Base-by-base conservation (phyloP, 2,329 filamentous ascomycete genomes). In the Teratosphaeria destructans region DNA sequence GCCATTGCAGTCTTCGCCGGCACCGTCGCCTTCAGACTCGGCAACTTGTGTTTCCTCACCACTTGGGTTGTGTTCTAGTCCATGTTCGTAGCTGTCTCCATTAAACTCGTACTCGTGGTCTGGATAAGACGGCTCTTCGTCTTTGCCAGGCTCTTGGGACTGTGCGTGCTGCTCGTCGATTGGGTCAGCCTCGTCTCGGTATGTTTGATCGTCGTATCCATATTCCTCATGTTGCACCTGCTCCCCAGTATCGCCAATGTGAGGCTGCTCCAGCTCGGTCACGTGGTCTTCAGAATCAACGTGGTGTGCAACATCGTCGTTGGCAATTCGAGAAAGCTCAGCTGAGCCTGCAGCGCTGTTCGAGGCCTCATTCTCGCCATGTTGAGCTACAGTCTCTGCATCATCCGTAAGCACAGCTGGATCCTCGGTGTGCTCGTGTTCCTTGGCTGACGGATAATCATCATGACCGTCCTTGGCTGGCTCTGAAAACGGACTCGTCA, bases 401-500 rank as follows among this genome's bases (percentile, higher is more conserved):
- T 54, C 53, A n/a, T 54, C 12, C 27, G 27, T 11, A 49, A 11
- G 43, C 43, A 23, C n/a, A 19, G 43, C 43, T 10, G 43, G 43
- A 6, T 49, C n/a, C 43, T 49, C 43, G 43, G 43, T 49, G 43
- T 49, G 43, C 53, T 54, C 53, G 27, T 27, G 19, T 37, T 34
- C 23, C 19, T 32, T 27, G 34, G 27, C 53, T 8, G 19, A 32
- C 53, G 26, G 8, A 16, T 23, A 34, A 37, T 27, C 58, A 56
- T 59, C 29, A 23, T 11, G 58, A 16, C 54, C 23, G 12, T 26
- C 56, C n/a, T 57, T 39, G 27, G 59, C 60, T 34, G 54, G 56
- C 56, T 70, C 68, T 69, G 64, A 60, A 35, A 56, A 5, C 27
- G 56, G 12, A 39, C 56, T 61, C 39, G 67, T 71, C 63, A 70